These are phyloP conservation scores for Fusarium brachygibbosum DNA, from an alignment of 2,329 filamentous ascomycete species.

Conservation along the genomic window DNA sequence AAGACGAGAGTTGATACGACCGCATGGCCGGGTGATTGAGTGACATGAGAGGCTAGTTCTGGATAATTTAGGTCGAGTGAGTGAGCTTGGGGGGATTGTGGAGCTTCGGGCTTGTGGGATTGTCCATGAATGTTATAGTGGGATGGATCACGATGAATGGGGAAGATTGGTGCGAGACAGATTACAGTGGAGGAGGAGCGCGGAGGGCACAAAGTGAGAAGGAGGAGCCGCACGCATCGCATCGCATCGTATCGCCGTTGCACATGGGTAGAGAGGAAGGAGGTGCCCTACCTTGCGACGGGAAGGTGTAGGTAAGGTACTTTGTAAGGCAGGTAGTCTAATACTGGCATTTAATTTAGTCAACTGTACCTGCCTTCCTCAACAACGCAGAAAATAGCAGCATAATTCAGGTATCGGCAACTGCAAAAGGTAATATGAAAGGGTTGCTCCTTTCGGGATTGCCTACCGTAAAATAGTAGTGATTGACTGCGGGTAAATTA, in stretches of 20 bases:
- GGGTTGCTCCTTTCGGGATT: constrained; percentile 32
- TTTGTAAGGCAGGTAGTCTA: background rate
- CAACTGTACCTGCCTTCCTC: constrained; percentile 17
- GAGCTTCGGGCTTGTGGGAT: constrained; percentile 40
- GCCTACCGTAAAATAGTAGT: constrained; percentile 28
- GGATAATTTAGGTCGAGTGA: constrained; percentile 21
- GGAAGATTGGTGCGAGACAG: constrained; percentile 40
- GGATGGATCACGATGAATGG: constrained; percentile 43
- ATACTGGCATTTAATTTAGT: background rate
- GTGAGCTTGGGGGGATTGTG: constrained; percentile 36
- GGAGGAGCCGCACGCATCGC: constrained; percentile 36
- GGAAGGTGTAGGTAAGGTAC: background rate
- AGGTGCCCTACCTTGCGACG: constrained; percentile 6
- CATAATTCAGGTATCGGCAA: background rate
- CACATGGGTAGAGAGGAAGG: background rate
- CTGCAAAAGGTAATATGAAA: constrained; percentile 11
- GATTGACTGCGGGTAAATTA: constrained; percentile 32
- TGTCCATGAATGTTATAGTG: constrained; percentile 43
- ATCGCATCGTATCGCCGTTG: constrained; percentile 4
- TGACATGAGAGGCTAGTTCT: constrained; percentile 14
- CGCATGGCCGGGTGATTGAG: constrained; percentile 22
- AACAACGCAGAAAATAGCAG: constrained; percentile 12
- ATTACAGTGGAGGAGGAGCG: constrained; percentile 38
- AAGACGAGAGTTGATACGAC: constrained; percentile 20
- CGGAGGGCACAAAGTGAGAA: constrained; percentile 39